Evolutionary conservation across 257 asterid genomes (phyloP), one percentile per base, ranked within the genome.

Genomic region (Solanum boliviense): DNA sequence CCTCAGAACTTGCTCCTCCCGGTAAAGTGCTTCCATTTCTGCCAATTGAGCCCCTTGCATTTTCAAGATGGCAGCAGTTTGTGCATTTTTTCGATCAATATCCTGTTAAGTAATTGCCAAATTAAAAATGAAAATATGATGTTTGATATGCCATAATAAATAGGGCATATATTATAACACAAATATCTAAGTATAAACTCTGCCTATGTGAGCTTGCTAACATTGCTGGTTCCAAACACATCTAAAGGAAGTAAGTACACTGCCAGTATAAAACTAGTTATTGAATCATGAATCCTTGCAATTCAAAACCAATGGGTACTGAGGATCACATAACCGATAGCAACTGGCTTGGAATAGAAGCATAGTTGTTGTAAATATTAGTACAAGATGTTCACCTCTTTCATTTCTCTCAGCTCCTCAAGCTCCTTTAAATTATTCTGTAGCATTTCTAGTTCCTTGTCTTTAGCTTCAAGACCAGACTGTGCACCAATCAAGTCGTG

Each of bases 41-140:
- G 97, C 97, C 90, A 97, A 91, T 89, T 96, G 99, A 89, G 96
- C 93, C 84, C 96, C 98, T 95, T 97, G 99, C 98, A 94, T 95
- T 92, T 94, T 97, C 90, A 97, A 93, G 87, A 97, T 94, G 87
- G 98, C 93, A 84, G 98, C 99, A 86, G 99, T 95, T 91, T 97
- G 99, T 93, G 95, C 98, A 92, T 97, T 97, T 92, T 96, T 96
- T 84, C 99, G 89, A 89, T 95, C 99, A 76, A 97, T 96, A 78
- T 97, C 99, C 99, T 97, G 87, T 73, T 58, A 87, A 67, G 79
- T 52, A 60, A 75, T 41, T 73, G 71, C 7, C 46, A 4, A 75
- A 70, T 74, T 76, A 29, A 36, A 58, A 10, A 78, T 7, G 29
- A 5, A 81, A 9, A 82, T 29, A 29, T 6, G 41, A 82, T 46